Conservation (phyloP, 169 alveolate genomes). For the Neospora caninum region DNA sequence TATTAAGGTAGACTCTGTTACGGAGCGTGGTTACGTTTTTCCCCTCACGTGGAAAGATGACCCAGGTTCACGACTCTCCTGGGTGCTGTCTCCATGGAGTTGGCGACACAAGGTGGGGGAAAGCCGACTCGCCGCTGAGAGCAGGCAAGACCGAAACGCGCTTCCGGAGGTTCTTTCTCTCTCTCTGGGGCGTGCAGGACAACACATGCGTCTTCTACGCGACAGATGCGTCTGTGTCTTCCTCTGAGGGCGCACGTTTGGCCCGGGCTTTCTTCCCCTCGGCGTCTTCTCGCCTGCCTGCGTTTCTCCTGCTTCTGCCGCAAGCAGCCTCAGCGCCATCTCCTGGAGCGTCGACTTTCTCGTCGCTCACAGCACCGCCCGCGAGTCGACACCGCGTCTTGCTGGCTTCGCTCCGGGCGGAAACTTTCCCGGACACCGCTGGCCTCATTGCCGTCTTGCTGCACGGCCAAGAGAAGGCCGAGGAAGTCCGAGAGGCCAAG, state of each 20-base stretch:
- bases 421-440: background rate
- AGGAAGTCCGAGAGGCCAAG: background rate
- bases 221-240: background rate
- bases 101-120: no score
- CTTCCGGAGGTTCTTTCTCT: no score
- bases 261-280: background rate
- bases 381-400: background rate
- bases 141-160: no score
- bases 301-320: background rate
- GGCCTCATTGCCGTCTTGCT: background rate
- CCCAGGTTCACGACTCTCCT: no score
- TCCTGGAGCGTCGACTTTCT: background rate
- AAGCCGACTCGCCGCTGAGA: no score
- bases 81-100: no score
- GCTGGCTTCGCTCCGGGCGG: background rate
- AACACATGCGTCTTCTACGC: slow-evolving; percentile 24
- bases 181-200: background rate
- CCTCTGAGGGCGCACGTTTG: slow-evolving; percentile 5
- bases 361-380: background rate
- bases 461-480: background rate
- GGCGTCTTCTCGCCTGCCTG: slow-evolving; percentile 3
- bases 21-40: no score
- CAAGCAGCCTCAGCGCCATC: background rate
- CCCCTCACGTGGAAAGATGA: no score
- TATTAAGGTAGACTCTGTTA: no score